A percentile compares a stretch with the other conserved stretches of the same genome.
Conservation (phyloP, 1,284 basidiomycete genomes). For the Fomitopsis pinicola region DNA sequence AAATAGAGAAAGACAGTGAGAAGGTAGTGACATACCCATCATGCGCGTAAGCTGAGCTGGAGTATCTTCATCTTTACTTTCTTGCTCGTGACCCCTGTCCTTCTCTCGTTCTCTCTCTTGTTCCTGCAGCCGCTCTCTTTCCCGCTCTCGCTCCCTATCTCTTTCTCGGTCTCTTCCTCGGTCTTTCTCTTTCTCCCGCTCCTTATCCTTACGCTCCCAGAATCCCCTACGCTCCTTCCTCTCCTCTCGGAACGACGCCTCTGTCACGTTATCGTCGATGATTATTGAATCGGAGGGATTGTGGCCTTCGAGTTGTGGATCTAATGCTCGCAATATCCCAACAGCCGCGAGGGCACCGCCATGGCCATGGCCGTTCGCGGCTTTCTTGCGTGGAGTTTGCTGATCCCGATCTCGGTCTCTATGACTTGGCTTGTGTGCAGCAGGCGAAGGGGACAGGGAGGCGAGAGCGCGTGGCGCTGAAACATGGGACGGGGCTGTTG, state of each 20-base stretch:
- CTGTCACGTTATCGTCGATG: conserved; percentile 27
- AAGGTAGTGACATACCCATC: conserved; percentile 46
- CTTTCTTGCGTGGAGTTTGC: conserved; percentile 29
- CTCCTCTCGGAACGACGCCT: conserved; percentile 31
- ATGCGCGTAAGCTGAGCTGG: conserved; percentile 58
- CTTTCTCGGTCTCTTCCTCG: conserved; percentile 12
- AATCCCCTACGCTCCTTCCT: conserved; percentile 46
- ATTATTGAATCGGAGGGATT: conserved; percentile 11
- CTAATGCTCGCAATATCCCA: conserved; percentile 54
- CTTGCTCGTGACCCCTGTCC: conserved; percentile 21
- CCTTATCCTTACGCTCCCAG: conserved; percentile 41
- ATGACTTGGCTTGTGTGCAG: not conserved
- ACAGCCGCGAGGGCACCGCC: conserved; percentile 36
- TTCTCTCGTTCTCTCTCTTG: conserved; percentile 12
- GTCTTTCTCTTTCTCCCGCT: conserved; percentile 18
- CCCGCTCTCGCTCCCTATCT: conserved; percentile 23
- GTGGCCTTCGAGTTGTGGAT: conserved; percentile 36
- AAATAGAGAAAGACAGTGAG: not conserved
- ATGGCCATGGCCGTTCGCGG: conserved; percentile 17
- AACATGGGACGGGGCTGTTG: conserved; percentile 30
- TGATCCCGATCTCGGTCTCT: conserved; percentile 22
- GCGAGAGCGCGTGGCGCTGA: conserved; percentile 10
- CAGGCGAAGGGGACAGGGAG: not conserved
- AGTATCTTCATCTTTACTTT: conserved; percentile 37
- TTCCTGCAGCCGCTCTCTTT: conserved; percentile 20